These are phyloP conservation scores for Teunomyces panamensis DNA, from an alignment of 805 yeast species.

Conservation along the genomic window DNA sequence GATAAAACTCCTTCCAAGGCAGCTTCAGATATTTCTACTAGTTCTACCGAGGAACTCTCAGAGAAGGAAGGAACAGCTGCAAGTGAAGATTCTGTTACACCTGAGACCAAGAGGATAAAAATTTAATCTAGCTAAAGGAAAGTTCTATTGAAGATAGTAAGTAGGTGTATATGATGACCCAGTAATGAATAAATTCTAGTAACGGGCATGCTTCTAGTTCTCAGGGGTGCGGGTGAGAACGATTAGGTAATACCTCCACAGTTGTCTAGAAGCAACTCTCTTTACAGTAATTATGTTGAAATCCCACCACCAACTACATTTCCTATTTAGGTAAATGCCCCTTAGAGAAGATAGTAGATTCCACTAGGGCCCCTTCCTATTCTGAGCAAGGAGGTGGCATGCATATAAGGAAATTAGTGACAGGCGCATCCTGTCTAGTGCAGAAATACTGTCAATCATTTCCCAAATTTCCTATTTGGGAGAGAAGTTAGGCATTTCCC, in stretches of 20 bases:
- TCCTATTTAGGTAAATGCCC: not conserved
- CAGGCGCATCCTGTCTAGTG: not conserved
- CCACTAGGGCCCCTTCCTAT: not conserved
- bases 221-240: no score
- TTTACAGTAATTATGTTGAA: not conserved
- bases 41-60: constrained; percentile 1
- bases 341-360: not conserved
- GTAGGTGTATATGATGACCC: constrained; percentile 1
- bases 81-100: not conserved
- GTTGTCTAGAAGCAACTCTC: not conserved
- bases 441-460: no score
- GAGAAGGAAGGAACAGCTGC: not conserved
- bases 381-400: not conserved
- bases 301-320: not conserved
- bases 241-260: not conserved
- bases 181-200: not conserved
- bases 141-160: not conserved
- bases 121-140: not conserved
- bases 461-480: constrained; percentile 6
- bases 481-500: constrained; percentile 3
- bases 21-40: not conserved
- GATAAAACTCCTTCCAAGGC: not conserved
- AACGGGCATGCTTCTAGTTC: not conserved
- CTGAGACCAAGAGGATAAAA: constrained; percentile 7
- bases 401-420: not conserved